Conservation (phyloP, 164 flowering plant species). For the Annona squamosa region DNA sequence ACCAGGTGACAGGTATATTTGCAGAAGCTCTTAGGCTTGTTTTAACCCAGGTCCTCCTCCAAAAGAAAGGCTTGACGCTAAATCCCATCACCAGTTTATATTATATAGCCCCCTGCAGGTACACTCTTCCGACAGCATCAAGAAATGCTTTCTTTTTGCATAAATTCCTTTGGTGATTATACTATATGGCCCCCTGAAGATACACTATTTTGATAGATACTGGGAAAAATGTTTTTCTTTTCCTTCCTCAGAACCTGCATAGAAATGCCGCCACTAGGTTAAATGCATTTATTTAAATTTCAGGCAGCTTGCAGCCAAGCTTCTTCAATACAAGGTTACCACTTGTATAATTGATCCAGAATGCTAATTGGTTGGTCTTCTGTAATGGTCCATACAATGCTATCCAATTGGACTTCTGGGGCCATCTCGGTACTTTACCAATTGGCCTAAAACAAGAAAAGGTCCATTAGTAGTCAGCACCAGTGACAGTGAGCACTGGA, state of each 20-base stretch:
- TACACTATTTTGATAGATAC: not conserved
- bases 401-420: not conserved
- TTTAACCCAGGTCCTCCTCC: conserved; percentile 95
- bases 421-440: not conserved
- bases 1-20: conserved; percentile 95
- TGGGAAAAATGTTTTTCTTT: not conserved
- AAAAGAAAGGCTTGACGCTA: conserved; percentile 89
- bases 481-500: not conserved
- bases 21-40: conserved; percentile 99
- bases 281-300: not conserved
- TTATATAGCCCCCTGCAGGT: conserved; percentile 99
- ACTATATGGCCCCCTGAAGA: too few species aligned
- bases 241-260: not conserved
- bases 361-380: not conserved
- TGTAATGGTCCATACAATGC: not conserved
- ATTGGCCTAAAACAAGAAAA: not conserved
- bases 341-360: not conserved
- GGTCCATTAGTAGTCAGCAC: not conserved
- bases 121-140: conserved; percentile 1
- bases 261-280: not conserved
- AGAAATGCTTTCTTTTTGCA: not conserved
- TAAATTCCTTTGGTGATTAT: not conserved
- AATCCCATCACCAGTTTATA: conserved; percentile 95
- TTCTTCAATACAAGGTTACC: not conserved
- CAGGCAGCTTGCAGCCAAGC: not conserved